Evolutionary conservation across 495 filamentous ascomycete genomes (phyloP), one percentile per base, ranked within the genome.

Genomic region (Penicillium simplicissimum): DNA sequence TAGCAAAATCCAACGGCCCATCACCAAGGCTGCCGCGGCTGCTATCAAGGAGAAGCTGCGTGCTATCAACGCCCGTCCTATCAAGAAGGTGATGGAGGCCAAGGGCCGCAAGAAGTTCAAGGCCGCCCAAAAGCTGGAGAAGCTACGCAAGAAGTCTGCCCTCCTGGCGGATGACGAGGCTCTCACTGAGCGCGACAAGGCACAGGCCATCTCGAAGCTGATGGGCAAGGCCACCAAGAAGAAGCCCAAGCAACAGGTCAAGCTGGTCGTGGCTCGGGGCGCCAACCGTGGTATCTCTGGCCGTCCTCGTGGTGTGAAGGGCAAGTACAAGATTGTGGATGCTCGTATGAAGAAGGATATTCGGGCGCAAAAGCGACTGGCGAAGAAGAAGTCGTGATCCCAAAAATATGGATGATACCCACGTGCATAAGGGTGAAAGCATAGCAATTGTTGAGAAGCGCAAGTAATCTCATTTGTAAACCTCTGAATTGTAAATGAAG

Each of bases 261-360:
- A 91, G 77, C 84, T 99, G 55, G 92, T 98, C 31, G 93, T 96
- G 53, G 96, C 96, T 14, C 84, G 81, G 60, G 96, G 95, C 59
- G 74, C 81, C 57, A 98, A 99, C 71, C 86, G 85, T 67, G 96
- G 93, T 67, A 86, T 96, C 59, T 83, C 82, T 63, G 87, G 87
- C n/a, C 80, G 89, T 69, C 91, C 91, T 17, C 83, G 81, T 57
- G 93, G 93, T 56, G 94, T 97, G 53, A 98, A 98, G 84, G 95
- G 95, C 38, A 89, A 90, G 70, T 98, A 98, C 76, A 98, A 98
- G 88, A 97, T 99, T 82, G 95, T 99, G 61, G 95, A 99, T 80
- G 79, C 90, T 17, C 84, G 95, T 63, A 86, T 99, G 86, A 98
- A 97, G 87, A 99, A 99, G 88, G 95, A 99, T 82, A 85, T 94